Evolutionary conservation across 1,139 yeast genomes (phyloP).

Genomic region (Pichia cactophila): DNA sequence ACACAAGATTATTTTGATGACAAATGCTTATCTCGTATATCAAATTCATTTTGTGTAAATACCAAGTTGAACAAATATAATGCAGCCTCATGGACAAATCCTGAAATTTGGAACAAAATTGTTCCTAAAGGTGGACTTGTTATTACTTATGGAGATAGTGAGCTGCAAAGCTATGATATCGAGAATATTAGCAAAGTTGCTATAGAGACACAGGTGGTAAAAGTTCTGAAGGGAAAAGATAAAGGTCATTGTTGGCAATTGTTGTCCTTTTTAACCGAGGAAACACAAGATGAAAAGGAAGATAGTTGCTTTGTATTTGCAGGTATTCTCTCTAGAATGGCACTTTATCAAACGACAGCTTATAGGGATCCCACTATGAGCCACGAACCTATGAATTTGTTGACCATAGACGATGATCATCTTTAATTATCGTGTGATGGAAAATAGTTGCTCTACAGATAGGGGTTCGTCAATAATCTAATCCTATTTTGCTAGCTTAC

Average conservation of each 20-base stretch:
- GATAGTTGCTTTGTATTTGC: slow-evolving; percentile 29
- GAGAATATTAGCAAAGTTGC: slow-evolving; percentile 26
- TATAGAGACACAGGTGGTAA: slow-evolving; percentile 21
- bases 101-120: slow-evolving; percentile 34
- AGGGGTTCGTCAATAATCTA: background rate
- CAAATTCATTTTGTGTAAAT: slow-evolving; percentile 1
- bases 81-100: slow-evolving; percentile 32
- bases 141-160: slow-evolving; percentile 35
- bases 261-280: slow-evolving; percentile 29
- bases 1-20: background rate
- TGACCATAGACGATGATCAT: slow-evolving; percentile 29
- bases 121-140: slow-evolving; percentile 33
- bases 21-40: background rate
- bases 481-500: background rate
- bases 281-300: slow-evolving; percentile 31
- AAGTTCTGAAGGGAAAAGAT: slow-evolving; percentile 24
- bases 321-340: slow-evolving; percentile 29
- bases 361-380: slow-evolving; percentile 22
- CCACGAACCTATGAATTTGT: slow-evolving; percentile 27
- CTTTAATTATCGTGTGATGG: background rate
- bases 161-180: slow-evolving; percentile 32
- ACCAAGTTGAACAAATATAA: slow-evolving; percentile 16
- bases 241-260: slow-evolving; percentile 32
- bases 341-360: slow-evolving; percentile 23
- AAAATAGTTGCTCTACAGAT: background rate